A percentile compares a stretch with the other conserved stretches of the same genome.
Conservation (phyloP, 148 eudicot species). For the Chenopodium berlandieri region DNA sequence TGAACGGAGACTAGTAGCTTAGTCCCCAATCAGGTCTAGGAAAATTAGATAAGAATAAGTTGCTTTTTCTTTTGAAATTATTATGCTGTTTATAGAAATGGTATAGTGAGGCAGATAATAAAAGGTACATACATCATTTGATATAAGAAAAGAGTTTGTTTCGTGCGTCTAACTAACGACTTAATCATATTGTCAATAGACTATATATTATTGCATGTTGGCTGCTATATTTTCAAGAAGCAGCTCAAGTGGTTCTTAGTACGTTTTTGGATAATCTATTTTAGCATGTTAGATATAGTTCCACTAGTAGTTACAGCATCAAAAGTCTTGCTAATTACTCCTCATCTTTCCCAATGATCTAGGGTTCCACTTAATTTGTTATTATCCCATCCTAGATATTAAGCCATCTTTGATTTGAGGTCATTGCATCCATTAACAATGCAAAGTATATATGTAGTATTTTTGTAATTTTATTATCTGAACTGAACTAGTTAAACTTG, state of each 20-base stretch:
- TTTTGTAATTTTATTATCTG: too few species aligned
- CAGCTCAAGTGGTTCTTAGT: neutral
- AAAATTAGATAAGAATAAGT: neutral
- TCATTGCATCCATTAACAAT: too few species aligned
- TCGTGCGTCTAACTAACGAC: slow-evolving; percentile 5
- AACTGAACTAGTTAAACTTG: too few species aligned
- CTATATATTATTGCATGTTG: neutral
- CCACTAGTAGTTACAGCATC: neutral
- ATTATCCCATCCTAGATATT: too few species aligned
- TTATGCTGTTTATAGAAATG: neutral
- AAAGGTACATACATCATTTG: neutral
- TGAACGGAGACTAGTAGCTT: too few species aligned
- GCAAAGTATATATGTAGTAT: too few species aligned
- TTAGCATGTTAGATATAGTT: neutral
- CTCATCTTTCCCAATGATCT: neutral
- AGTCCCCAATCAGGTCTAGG: neutral
- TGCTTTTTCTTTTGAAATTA: neutral
- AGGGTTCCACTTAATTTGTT: too few species aligned
- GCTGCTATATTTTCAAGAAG: neutral
- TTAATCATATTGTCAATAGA: neutral
- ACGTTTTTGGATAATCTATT: neutral
- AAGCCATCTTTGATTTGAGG: too few species aligned
- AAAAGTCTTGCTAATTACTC: neutral
- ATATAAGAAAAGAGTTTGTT: neutral
- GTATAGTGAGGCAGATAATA: neutral